Evolutionary conservation across 345 rosid species (phyloP), one percentile per base, ranked within the genome.

Genomic region (Carallia pectinifolia): DNA sequence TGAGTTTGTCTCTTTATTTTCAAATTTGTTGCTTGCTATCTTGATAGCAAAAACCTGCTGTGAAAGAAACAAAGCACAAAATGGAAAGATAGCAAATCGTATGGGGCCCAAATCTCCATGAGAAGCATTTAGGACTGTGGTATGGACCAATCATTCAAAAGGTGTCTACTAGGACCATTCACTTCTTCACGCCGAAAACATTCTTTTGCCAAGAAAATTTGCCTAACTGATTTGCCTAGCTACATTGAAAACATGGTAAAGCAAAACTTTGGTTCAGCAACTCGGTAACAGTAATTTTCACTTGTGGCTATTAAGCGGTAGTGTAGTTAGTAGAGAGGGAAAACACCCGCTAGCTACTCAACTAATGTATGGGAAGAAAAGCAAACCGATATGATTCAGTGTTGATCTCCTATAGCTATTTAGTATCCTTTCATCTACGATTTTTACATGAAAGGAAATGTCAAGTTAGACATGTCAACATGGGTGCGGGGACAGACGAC

Each of bases 51-150:
- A 37, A 36, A 4, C 19, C 54, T 53, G 15, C 16, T 52, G 53
- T 33, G 19, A 17, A 66, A 29, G 6, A 66, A 53, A 19, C 2
- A 27, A 27, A 37, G 13, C 38, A 7, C 18, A 55, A 58, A 18
- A 27, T 39, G 63, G 23, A 39, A 6, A 19, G 40, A 15, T 23
- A 23, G 23, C 23, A 23, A 23, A 23, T 23, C 23, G 6, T 4
- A 27, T 56, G 64, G 64, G 39, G 53, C 55, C 8, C 53, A 39
- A 56, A 55, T 67, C 60, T 66, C 33, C 18, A 15, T 9, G 61
- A 54, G 13, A 55, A 67, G 61, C 23, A 27, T 36, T 55, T 36
- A 0, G 62, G 6, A 33, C 34, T 39, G 33, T 1, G 6, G 44
- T 53, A 29, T 59, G 37, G 7, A 36, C 9, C 50, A 40, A 27